Conservation (phyloP, 305 asterid genomes). For the Fraxinus baroniana region DNA sequence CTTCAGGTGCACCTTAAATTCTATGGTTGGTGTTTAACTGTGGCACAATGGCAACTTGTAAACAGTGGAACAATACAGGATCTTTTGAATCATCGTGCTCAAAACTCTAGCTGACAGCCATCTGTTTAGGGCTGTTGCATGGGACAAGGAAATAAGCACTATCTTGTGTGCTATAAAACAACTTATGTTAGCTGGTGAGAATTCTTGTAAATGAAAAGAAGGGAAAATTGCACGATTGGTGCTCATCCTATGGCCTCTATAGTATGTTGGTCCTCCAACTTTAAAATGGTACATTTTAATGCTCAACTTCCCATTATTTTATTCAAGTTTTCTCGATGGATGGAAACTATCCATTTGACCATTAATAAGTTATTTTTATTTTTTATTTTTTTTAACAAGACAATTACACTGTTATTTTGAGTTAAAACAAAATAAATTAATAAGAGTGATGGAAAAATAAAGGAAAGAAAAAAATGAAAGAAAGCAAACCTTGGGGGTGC, state of each 20-base stretch:
- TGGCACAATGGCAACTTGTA: slow-evolving; percentile 10
- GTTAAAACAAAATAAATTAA: not conserved
- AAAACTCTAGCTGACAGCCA: slow-evolving; percentile 11
- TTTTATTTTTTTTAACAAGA: not conserved
- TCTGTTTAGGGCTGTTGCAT: slow-evolving; percentile 7
- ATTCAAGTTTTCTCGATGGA: not conserved
- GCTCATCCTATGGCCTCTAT: not conserved
- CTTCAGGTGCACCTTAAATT: slow-evolving; percentile 65
- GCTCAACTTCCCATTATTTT: not conserved
- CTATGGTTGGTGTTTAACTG: not conserved
- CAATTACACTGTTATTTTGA: not conserved
- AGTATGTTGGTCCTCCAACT: not conserved
- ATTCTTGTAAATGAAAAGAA: not conserved
- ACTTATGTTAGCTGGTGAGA: not conserved
- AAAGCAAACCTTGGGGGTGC: not conserved
- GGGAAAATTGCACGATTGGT: not conserved
- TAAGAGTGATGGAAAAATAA: not conserved
- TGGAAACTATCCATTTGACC: not conserved
- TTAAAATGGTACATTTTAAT: not conserved
- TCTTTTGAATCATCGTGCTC: slow-evolving; percentile 21
- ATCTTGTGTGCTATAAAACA: not conserved
- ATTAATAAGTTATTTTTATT: not conserved
- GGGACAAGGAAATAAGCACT: slow-evolving; percentile 10
- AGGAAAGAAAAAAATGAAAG: not conserved
- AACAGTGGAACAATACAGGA: not conserved